Conservation (phyloP, 164 flowering plant genomes). For the Platanus orientalis region DNA sequence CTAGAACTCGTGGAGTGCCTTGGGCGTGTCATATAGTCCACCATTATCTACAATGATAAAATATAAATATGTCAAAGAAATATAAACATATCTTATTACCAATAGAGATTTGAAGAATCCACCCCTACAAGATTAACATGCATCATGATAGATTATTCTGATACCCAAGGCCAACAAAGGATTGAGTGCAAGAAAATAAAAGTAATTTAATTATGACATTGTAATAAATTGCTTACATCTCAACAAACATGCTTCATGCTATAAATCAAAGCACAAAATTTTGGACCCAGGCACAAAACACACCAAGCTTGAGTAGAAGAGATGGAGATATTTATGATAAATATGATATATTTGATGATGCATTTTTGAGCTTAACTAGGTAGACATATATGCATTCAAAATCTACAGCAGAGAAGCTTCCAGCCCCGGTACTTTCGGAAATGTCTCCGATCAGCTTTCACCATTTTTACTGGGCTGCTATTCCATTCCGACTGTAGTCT, state of each 20-base stretch:
- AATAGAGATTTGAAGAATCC: too few species aligned
- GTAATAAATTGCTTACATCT: constrained; percentile 11
- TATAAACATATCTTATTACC: too few species aligned
- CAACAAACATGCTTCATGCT: not conserved
- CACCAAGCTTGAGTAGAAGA: constrained; percentile 3
- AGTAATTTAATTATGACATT: not conserved
- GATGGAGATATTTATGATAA: not conserved
- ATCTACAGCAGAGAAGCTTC: constrained; percentile 84
- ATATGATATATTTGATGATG: constrained; percentile 6
- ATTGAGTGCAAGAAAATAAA: too few species aligned
- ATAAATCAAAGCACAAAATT: constrained; percentile 5
- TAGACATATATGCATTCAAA: constrained; percentile 34
- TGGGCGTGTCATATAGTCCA: too few species aligned
- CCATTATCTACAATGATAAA: too few species aligned
- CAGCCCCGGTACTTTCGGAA: constrained; percentile 52
- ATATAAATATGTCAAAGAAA: too few species aligned
- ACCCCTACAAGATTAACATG: too few species aligned
- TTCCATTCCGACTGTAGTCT: constrained; percentile 70
- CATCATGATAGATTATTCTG: too few species aligned
- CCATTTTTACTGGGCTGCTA: constrained; percentile 92
- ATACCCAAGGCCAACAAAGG: too few species aligned
- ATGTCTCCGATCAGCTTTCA: constrained; percentile 57
- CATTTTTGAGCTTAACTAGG: constrained; percentile 8
- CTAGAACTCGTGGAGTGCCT: too few species aligned
- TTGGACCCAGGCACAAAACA: constrained; percentile 25